Evolutionary conservation across 2,329 filamentous ascomycete genomes (phyloP).

Genomic region (Capronia epimyces): DNA sequence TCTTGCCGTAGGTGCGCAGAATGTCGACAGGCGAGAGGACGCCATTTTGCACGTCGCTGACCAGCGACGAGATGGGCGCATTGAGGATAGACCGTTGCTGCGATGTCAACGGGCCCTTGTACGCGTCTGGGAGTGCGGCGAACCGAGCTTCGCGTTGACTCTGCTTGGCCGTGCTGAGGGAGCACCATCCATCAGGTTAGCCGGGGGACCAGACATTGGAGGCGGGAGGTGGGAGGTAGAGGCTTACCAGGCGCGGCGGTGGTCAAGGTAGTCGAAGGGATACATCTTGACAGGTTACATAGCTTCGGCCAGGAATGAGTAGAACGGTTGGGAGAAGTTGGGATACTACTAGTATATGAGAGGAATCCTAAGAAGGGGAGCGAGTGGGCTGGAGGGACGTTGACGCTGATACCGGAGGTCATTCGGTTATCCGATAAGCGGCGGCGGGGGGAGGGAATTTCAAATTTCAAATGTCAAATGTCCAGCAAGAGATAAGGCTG

Average conservation of each 20-base stretch:
- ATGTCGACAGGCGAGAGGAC: conserved; percentile 63
- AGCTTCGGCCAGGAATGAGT: background rate
- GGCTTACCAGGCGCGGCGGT: conserved; percentile 64
- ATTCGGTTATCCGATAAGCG: too few species aligned
- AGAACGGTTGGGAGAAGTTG: background rate
- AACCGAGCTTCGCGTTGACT: conserved; percentile 67
- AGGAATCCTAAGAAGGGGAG: too few species aligned
- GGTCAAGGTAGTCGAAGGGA: conserved; percentile 63
- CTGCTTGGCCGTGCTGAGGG: conserved; percentile 68
- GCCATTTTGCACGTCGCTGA: conserved; percentile 69
- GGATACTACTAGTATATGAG: background rate
- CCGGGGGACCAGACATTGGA: too few species aligned
- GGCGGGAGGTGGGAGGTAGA: too few species aligned
- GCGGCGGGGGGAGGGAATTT: too few species aligned
- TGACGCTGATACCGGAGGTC: too few species aligned
- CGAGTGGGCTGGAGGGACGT: too few species aligned
- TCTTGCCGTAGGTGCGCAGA: conserved; percentile 80
- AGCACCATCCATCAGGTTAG: background rate
- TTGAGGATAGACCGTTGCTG: conserved; percentile 63
- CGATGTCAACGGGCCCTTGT: conserved; percentile 60
- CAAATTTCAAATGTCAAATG: too few species aligned
- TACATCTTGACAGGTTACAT: conserved; percentile 36
- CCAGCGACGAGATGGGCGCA: conserved; percentile 70
- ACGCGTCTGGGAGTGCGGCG: conserved; percentile 57
- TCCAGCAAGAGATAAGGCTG: too few species aligned